Evolutionary conservation across 208 protist genomes (phyloP).

Genomic region (Endotrypanum monterogeii): DNA sequence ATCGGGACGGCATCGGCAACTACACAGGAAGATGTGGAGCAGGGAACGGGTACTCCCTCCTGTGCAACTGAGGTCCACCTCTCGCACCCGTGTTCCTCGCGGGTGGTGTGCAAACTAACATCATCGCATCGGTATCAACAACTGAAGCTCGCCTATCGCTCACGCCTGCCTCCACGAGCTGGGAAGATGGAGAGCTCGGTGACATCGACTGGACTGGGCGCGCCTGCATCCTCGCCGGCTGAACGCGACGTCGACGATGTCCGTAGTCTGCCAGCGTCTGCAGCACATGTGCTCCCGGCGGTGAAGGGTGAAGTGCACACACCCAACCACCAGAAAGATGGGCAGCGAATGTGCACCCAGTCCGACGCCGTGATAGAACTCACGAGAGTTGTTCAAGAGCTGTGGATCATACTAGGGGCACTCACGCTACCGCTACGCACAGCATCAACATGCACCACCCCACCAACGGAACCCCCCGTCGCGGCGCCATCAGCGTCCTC

Average conservation of each 20-base stretch:
- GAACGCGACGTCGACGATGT: background rate
- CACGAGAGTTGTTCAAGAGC: background rate
- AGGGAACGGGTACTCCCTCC: background rate
- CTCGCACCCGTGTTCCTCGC: background rate
- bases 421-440: slow-evolving; percentile 27
- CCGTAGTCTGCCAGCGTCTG: background rate
- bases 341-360: background rate
- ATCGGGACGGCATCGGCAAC: background rate
- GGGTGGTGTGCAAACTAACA: background rate
- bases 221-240: background rate
- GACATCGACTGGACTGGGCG: background rate
- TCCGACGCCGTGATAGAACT: slow-evolving; percentile 6
- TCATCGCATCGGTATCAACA: slow-evolving; percentile 19
- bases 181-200: background rate
- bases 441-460: slow-evolving; percentile 10
- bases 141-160: slow-evolving; percentile 17
- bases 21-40: background rate
- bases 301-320: background rate
- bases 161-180: background rate
- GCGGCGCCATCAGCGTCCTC: background rate
- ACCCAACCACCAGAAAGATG: background rate
- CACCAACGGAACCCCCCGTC: background rate
- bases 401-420: slow-evolving; percentile 9
- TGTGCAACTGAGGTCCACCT: background rate
- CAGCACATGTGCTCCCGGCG: background rate